Percentiles rank a stretch among this genome's conserved stretches.
Evolutionary conservation across 257 asterid genomes (phyloP).

Genomic region (Mitragyna speciosa): DNA sequence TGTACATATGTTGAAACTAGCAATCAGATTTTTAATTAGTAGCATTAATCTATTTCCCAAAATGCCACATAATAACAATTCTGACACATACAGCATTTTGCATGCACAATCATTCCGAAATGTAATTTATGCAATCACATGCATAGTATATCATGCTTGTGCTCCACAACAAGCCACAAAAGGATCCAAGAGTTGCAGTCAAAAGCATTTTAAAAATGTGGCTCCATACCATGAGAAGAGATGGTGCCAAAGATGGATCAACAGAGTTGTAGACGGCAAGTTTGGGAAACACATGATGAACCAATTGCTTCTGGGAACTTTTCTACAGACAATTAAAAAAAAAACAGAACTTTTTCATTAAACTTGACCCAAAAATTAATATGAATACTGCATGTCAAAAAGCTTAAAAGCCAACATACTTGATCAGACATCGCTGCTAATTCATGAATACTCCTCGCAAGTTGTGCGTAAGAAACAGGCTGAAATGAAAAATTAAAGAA

Average conservation of each 20-base stretch:
- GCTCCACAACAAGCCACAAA: neutral
- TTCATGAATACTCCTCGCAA: constrained; percentile 98
- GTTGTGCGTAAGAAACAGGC: constrained; percentile 99
- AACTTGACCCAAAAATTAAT: neutral
- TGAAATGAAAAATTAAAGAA: constrained; percentile 33
- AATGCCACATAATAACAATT: neutral
- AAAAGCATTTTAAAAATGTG: neutral
- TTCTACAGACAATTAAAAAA: constrained; percentile 54
- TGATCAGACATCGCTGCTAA: constrained; percentile 97
- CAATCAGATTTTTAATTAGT: neutral
- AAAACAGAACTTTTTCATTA: constrained; percentile 9
- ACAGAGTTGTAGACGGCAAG: constrained; percentile 99
- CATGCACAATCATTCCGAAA: neutral
- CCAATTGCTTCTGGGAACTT: constrained; percentile 93
- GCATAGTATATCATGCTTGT: neutral
- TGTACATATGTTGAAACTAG: neutral
- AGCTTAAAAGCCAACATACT: constrained; percentile 41
- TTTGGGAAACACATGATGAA: constrained; percentile 94
- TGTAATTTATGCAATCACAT: neutral
- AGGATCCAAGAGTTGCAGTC: neutral
- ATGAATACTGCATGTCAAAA: neutral
- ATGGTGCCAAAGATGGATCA: constrained; percentile 98
- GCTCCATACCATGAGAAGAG: constrained; percentile 83
- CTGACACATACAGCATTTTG: neutral
- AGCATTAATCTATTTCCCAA: neutral